phyloP scores from a whole-genome alignment of 2,329 filamentous ascomycete genomes.

The Aspergillus melleus region DNA sequence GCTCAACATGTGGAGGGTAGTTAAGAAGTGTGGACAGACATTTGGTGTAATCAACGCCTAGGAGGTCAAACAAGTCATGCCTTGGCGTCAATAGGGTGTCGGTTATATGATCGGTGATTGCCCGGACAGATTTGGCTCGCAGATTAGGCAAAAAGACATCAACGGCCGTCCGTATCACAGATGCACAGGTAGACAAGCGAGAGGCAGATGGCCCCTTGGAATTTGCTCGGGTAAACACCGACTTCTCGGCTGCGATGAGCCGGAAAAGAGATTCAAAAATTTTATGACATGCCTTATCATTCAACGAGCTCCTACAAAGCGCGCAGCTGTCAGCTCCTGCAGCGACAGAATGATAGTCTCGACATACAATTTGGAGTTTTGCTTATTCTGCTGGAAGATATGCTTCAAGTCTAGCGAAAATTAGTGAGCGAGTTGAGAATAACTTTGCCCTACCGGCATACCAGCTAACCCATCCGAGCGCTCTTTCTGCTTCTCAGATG shows the following conservation, averaged over 20 bases:
- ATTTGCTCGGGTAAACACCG: conserved; percentile 57
- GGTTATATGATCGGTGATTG: conserved; percentile 77
- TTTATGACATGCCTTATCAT: conserved; percentile 76
- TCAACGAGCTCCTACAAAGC: conserved; percentile 49
- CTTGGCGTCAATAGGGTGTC: conserved; percentile 67
- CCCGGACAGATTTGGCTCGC: conserved; percentile 73
- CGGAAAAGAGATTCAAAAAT: conserved; percentile 81
- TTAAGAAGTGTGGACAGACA: conserved; percentile 69
- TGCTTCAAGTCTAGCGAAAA: conserved; percentile 51
- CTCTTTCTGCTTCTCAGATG: conserved; percentile 46
- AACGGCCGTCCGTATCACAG: conserved; percentile 70
- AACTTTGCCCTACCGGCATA: conserved; percentile 21
- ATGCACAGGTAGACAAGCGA: conserved; percentile 68
- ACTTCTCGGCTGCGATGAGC: conserved; percentile 69
- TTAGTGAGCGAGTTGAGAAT: conserved; percentile 17
- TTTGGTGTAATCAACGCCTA: conserved; percentile 77
- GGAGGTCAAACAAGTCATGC: conserved; percentile 65
- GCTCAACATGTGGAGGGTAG: conserved; percentile 75
- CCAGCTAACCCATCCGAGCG: conserved; percentile 54
- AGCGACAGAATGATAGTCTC: not conserved
- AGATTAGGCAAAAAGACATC: conserved; percentile 68
- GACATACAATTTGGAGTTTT: conserved; percentile 37
- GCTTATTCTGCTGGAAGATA: conserved; percentile 56
- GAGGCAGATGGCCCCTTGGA: conserved; percentile 52
- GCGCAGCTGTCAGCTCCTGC: conserved; percentile 14